Percentiles rank a stretch among this genome's conserved stretches.
Evolutionary conservation across 345 rosid species (phyloP).

Genomic region (Rubroshorea leprosula): DNA sequence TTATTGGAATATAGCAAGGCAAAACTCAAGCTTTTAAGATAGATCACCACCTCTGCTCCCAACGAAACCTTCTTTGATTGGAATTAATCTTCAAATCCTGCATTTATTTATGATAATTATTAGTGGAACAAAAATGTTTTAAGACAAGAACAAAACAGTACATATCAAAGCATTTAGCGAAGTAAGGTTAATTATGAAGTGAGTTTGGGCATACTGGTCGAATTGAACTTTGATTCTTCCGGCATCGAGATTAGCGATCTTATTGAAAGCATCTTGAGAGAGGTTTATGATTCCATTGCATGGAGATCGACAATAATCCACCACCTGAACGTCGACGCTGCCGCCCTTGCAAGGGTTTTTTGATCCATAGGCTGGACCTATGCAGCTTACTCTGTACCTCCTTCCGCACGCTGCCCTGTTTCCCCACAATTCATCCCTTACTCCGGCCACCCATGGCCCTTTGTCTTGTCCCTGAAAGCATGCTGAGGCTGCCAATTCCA

Average conservation of each 20-base stretch:
- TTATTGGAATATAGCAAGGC: too few relatives aligned
- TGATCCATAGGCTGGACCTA: slow-evolving; percentile 26
- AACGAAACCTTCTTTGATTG: too few relatives aligned
- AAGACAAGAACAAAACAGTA: too few relatives aligned
- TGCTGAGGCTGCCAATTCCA: slow-evolving; percentile 37
- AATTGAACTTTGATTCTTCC: slow-evolving; percentile 33
- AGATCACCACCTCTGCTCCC: too few relatives aligned
- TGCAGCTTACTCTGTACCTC: slow-evolving; percentile 33
- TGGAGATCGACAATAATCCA: slow-evolving; percentile 31
- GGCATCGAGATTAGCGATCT: slow-evolving; percentile 37
- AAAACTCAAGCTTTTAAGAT: too few relatives aligned
- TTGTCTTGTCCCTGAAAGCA: slow-evolving; percentile 19
- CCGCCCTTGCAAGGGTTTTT: slow-evolving; percentile 38
- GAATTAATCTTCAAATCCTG: too few relatives aligned
- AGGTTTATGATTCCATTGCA: slow-evolving; percentile 39
- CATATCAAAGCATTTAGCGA: too few relatives aligned
- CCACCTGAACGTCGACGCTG: slow-evolving; percentile 29
- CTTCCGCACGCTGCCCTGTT: slow-evolving; percentile 40
- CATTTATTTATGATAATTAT: too few relatives aligned
- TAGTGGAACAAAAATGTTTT: too few relatives aligned
- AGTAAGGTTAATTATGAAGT: too few relatives aligned
- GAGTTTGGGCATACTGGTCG: too few relatives aligned
- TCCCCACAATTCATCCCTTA: slow-evolving; percentile 40
- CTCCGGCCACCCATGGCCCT: slow-evolving; percentile 46
- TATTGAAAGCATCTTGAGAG: slow-evolving; percentile 41